A percentile compares a stretch with the other conserved stretches of the same genome.
phyloP scores from a whole-genome alignment of 73 alveolate species.

The Paramecium bursaria region DNA sequence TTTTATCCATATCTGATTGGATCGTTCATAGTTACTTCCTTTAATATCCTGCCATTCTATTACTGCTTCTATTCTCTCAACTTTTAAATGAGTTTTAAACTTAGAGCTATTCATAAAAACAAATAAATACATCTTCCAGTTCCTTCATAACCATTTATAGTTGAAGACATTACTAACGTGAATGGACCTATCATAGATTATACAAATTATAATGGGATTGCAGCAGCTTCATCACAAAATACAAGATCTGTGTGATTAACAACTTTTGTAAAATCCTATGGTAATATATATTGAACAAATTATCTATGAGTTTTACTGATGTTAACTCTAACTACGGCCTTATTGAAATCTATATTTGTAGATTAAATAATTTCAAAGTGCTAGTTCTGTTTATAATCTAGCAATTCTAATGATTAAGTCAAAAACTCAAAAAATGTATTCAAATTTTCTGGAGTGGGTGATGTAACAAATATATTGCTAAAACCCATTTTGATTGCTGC shows the following conservation, averaged over 20 bases:
- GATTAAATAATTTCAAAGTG: conserved; percentile 94
- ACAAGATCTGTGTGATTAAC: conserved; percentile 95
- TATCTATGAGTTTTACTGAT: conserved; percentile 94
- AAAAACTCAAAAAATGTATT: conserved; percentile 98
- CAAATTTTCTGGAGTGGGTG: conserved; percentile 98
- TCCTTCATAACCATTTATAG: conserved; percentile 99
- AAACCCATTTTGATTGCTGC: conserved; percentile 98
- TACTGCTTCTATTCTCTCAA: conserved; percentile 73
- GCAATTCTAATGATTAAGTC: conserved; percentile 93
- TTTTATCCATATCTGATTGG: conserved; percentile 98
- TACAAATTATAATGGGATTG: conserved; percentile 97
- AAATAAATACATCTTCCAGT: conserved; percentile 96
- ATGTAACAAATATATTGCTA: conserved; percentile 98
- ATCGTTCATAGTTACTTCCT: conserved; percentile 90
- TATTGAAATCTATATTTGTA: conserved; percentile 89
- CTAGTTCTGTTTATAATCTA: conserved; percentile 92
- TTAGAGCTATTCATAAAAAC: conserved; percentile 86
- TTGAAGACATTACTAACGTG: conserved; percentile 95
- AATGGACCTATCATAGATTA: conserved; percentile 94
- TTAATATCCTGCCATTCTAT: conserved; percentile 76
- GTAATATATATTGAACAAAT: conserved; percentile 91
- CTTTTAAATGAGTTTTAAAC: conserved; percentile 72
- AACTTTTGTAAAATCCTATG: conserved; percentile 84
- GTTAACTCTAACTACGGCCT: conserved; percentile 89
- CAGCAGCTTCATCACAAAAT: conserved; percentile 99